phyloP scores from a whole-genome alignment of 768 basidiomycete species.

The Pisolithus sp. region DNA sequence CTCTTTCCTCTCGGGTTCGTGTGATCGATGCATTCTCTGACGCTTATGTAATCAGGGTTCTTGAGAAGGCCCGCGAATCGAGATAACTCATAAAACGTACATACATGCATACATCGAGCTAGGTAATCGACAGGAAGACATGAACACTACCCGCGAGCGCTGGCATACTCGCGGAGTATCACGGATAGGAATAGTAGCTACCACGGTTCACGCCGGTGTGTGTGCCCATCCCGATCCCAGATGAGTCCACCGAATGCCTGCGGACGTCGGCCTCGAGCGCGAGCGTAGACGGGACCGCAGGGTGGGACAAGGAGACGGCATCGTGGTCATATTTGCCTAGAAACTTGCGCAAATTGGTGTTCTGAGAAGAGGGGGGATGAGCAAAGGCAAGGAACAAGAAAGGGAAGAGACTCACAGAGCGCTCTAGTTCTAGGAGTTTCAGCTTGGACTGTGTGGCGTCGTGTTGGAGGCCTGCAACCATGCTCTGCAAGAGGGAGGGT shows the following conservation, averaged over 20 bases:
- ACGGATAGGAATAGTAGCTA: slow-evolving; percentile 8
- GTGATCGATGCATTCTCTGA: too few species aligned
- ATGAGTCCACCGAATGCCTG: slow-evolving; percentile 27
- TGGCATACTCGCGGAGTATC: background rate
- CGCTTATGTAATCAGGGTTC: too few species aligned
- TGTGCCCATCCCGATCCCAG: slow-evolving; percentile 26
- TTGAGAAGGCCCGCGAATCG: too few species aligned
- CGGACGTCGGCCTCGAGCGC: slow-evolving; percentile 28
- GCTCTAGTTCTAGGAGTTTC: slow-evolving; percentile 62
- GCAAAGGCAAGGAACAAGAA: background rate
- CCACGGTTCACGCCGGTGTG: slow-evolving; percentile 3
- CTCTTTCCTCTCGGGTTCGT: too few species aligned
- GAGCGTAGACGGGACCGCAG: slow-evolving; percentile 22
- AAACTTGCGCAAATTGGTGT: slow-evolving; percentile 27
- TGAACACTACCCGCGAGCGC: too few species aligned
- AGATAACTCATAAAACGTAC: too few species aligned
- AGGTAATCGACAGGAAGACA: too few species aligned
- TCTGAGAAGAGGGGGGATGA: slow-evolving; percentile 10
- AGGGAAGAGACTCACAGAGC: slow-evolving; percentile 43
- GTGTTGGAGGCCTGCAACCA: slow-evolving; percentile 65
- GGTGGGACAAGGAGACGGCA: slow-evolving; percentile 13
- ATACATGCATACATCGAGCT: too few species aligned
- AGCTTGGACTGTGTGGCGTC: slow-evolving; percentile 54
- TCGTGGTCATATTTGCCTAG: slow-evolving; percentile 21
- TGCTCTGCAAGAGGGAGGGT: slow-evolving; percentile 42